phyloP scores from a whole-genome alignment of 208 protist species.

The Trichomonas vaginalis region DNA sequence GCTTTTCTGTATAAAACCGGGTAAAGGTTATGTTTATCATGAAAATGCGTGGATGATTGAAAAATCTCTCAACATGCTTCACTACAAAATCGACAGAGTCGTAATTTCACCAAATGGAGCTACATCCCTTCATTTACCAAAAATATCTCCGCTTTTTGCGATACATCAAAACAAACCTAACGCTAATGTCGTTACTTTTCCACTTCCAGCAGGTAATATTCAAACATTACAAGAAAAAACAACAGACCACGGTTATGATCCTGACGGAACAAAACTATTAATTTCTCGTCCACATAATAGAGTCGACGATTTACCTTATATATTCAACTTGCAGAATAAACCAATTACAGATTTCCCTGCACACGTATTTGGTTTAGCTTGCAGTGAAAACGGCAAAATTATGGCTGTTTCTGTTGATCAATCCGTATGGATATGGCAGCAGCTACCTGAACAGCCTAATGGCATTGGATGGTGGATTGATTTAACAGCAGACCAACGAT shows the following conservation, averaged over 20 bases:
- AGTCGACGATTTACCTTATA: background rate
- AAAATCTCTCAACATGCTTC: background rate
- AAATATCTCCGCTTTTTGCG: background rate
- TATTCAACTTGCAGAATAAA: background rate
- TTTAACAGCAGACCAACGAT: background rate
- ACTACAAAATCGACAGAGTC: background rate
- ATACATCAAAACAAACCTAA: background rate
- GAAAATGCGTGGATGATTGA: background rate
- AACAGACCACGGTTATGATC: background rate
- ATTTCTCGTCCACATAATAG: background rate
- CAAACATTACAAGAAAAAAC: background rate
- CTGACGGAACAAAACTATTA: background rate
- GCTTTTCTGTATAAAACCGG: background rate
- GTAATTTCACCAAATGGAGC: background rate
- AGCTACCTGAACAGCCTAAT: background rate
- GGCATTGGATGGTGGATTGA: background rate
- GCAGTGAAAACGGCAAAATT: background rate
- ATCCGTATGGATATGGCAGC: background rate
- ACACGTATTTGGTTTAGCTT: background rate
- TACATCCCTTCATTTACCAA: background rate
- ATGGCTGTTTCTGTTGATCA: background rate
- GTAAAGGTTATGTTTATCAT: background rate
- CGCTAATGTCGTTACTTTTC: background rate
- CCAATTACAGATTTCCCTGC: background rate
- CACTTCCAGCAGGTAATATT: background rate